Evolutionary conservation across 2,329 filamentous ascomycete species (phyloP), one percentile per base, ranked within the genome.

Genomic region (Xylaria sp.): DNA sequence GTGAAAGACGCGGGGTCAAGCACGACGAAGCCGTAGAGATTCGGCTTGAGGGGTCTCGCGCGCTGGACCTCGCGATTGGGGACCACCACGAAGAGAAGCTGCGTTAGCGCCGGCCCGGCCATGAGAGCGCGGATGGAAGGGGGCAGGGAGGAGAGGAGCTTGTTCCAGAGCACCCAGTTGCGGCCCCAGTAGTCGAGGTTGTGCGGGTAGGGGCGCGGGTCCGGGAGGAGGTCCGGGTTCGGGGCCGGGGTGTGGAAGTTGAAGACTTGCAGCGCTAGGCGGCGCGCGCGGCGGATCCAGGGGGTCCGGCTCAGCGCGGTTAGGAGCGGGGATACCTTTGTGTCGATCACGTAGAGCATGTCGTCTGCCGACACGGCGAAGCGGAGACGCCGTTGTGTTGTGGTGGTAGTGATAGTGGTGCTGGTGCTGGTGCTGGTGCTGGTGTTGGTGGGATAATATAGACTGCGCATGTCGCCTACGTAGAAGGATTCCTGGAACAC

Each of bases 301-400:
- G 54, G 16, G 1, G 60, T 27, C 9, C 8, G 6, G 48, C 60
- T 55, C 6, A 68, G 47, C 10, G 51, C 42, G 4, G 18, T 23
- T 0, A 68, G 57, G n/a, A 68, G 5, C 1, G 35, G 32, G 3
- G 6, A 25, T 13, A 51, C n/a, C 2, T 57, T 27, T 8, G 48
- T 8, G 40, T 68, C 61, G 40, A 65, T 18, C 21, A 68, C 57
- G 50, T 61, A 65, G 10, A 68, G 10, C 35, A 61, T 53, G 50
- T 68, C 66, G 13, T 60, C 18, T 21, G 29, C 18, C 10, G 32
- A 18, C 1, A 68, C n/a, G 29, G 66, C 66, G 48, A 68, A 65
- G 3, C 35, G 13, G 1, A 35, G 18, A 2, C 62, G 23, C 9
- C 47, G 9, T 21, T 13, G 40, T 16, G 37, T 42, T 8, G 12